Evolutionary conservation across 2,329 filamentous ascomycete species (phyloP).

Genomic region (Pyrenophora teres): DNA sequence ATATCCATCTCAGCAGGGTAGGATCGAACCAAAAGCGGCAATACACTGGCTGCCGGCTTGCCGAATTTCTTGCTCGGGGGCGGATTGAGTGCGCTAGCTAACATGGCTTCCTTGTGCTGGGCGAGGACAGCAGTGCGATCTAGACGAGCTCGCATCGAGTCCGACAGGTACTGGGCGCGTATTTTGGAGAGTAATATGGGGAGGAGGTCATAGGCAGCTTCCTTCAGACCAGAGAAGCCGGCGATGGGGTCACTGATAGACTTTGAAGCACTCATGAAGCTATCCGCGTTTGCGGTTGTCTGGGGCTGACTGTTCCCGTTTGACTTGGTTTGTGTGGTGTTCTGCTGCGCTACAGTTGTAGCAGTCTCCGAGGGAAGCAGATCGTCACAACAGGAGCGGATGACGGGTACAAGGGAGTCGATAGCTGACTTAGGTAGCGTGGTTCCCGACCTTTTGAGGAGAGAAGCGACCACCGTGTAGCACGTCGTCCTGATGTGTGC

Average conservation of each 20-base stretch:
- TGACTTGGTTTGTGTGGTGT: conserved; percentile 48
- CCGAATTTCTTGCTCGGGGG: conserved; percentile 65
- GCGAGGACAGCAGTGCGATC: conserved; percentile 80
- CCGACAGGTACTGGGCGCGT: conserved; percentile 69
- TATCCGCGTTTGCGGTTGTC: conserved; percentile 68
- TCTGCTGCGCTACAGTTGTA: conserved; percentile 46
- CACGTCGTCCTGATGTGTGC: conserved; percentile 62
- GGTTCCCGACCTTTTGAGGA: conserved; percentile 67
- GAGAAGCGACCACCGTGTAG: conserved; percentile 63
- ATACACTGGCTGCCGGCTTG: conserved; percentile 69
- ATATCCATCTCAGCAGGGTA: conserved; percentile 68
- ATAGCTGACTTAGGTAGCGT: conserved; percentile 69
- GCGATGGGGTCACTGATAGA: conserved; percentile 35
- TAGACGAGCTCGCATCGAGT: conserved; percentile 72
- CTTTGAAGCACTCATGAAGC: conserved; percentile 62
- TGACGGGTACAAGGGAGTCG: conserved; percentile 63
- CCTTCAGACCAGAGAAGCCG: conserved; percentile 54
- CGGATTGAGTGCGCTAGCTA: conserved; percentile 82
- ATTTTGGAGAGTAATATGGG: conserved; percentile 65
- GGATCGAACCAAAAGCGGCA: conserved; percentile 75
- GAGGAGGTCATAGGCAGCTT: conserved; percentile 66
- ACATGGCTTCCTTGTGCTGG: conserved; percentile 71
- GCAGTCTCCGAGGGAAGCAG: conserved; percentile 59
- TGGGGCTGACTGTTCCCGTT: conserved; percentile 41
- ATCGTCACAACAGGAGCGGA: conserved; percentile 75